These are phyloP conservation scores for Fomes fomentarius DNA, from an alignment of 1,284 basidiomycete genomes.

Conservation along the genomic window DNA sequence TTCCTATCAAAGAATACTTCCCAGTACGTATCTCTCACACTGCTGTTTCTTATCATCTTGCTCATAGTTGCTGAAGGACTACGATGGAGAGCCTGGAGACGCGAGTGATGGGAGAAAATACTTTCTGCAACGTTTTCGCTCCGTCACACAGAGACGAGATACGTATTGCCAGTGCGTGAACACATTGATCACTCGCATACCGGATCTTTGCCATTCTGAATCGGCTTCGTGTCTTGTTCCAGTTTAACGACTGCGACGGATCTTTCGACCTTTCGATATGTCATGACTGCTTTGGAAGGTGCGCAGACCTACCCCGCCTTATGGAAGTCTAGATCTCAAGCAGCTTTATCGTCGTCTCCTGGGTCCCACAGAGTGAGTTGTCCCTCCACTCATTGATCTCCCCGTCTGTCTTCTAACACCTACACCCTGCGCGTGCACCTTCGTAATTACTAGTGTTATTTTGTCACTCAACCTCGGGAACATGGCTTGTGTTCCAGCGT, in stretches of 20 bases:
- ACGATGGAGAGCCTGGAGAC: constrained; percentile 51
- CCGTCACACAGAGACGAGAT: constrained; percentile 86
- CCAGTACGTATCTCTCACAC: constrained; percentile 52
- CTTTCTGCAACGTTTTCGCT: constrained; percentile 86
- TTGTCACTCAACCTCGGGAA: too few species aligned
- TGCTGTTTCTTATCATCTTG: neutral
- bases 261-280: constrained; percentile 84
- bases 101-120: constrained; percentile 81
- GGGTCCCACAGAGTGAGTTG: too few species aligned
- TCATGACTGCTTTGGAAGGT: constrained; percentile 94
- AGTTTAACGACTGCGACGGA: constrained; percentile 96
- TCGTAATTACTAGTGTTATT: too few species aligned
- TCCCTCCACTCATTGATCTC: too few species aligned
- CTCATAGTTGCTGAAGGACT: too few species aligned
- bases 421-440: too few species aligned
- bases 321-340: too few species aligned
- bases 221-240: neutral
- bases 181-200: neutral
- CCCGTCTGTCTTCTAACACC: too few species aligned
- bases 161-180: constrained; percentile 84
- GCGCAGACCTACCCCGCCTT: too few species aligned
- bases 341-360: too few species aligned
- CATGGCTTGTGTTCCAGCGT: too few species aligned
- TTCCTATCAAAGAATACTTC: constrained; percentile 85
- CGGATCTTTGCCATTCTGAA: too few species aligned